These are phyloP conservation scores for Scheffersomyces titani DNA, from an alignment of 1,139 yeast genomes.

Conservation along the genomic window DNA sequence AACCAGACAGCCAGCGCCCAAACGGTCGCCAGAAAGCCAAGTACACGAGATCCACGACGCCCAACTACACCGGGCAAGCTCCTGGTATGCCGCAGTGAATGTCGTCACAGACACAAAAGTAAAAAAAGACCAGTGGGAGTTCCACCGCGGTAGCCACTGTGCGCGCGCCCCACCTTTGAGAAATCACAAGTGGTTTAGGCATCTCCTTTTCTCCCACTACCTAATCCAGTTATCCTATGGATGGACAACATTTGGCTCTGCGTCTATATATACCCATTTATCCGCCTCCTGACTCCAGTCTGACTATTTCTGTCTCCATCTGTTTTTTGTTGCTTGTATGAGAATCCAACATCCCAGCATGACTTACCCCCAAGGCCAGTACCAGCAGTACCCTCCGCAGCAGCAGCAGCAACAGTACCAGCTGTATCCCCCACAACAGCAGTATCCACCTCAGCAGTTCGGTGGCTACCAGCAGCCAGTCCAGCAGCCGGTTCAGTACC, in stretches of 20 bases:
- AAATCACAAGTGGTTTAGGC: not conserved
- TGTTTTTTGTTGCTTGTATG: not conserved
- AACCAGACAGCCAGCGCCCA: not conserved
- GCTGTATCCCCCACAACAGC: not conserved
- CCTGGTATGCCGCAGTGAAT: not conserved
- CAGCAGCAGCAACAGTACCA: constrained; percentile 1
- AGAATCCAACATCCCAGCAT: constrained; percentile 1
- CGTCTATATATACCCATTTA: not conserved
- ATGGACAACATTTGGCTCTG: not conserved
- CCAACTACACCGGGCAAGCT: not conserved
- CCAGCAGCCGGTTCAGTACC: not conserved
- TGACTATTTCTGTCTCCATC: not conserved
- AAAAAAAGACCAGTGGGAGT: not conserved
- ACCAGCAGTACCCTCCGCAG: not conserved
- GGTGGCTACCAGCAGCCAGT: not conserved
- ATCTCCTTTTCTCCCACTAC: not conserved
- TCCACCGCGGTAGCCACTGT: not conserved
- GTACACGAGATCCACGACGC: not conserved
- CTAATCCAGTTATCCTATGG: not conserved
- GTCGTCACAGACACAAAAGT: not conserved
- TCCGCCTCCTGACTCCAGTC: not conserved
- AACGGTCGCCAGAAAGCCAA: not conserved
- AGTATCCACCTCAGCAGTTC: not conserved
- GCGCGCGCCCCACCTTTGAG: not conserved
- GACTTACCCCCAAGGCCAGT: constrained; percentile 1